Evolutionary conservation across 768 basidiomycete species (phyloP).

Genomic region (Royoungia palumana): DNA sequence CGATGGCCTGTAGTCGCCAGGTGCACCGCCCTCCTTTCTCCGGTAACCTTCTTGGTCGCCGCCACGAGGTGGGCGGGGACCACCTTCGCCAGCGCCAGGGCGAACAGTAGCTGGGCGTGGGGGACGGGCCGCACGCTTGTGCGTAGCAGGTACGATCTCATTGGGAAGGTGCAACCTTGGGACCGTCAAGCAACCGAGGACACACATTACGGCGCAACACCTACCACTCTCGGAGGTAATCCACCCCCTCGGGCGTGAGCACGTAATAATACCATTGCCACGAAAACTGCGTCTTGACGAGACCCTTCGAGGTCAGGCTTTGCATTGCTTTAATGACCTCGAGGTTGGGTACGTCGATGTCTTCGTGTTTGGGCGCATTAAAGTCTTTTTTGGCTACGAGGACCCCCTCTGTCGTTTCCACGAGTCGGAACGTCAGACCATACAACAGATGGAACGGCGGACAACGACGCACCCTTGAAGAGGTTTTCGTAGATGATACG

Average conservation of each 20-base stretch:
- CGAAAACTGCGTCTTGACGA: slow-evolving; percentile 98
- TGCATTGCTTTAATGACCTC: slow-evolving; percentile 71
- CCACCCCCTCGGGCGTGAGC: slow-evolving; percentile 95
- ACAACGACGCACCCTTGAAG: slow-evolving; percentile 83
- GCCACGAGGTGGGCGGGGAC: slow-evolving; percentile 79
- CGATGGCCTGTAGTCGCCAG: slow-evolving; percentile 85
- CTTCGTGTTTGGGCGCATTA: slow-evolving; percentile 96
- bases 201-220: slow-evolving; percentile 1
- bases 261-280: slow-evolving; percentile 99
- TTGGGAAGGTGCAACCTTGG: slow-evolving; percentile 85
- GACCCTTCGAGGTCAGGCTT: slow-evolving; percentile 70
- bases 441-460: not conserved
- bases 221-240: slow-evolving; percentile 90
- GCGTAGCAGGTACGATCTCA: slow-evolving; percentile 96
- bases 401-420: slow-evolving; percentile 74
- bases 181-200: no score
- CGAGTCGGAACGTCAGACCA: no score
- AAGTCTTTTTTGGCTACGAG: slow-evolving; percentile 99
- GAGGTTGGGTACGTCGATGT: slow-evolving; percentile 69
- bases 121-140: slow-evolving; percentile 93
- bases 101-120: slow-evolving; percentile 77
- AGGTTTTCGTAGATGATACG: slow-evolving; percentile 98
- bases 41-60: slow-evolving; percentile 80
- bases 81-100: slow-evolving; percentile 67
- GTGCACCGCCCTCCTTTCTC: slow-evolving; percentile 83